Evolutionary conservation across 2,329 filamentous ascomycete genomes (phyloP).

Genomic region (Eurotiales sp.): DNA sequence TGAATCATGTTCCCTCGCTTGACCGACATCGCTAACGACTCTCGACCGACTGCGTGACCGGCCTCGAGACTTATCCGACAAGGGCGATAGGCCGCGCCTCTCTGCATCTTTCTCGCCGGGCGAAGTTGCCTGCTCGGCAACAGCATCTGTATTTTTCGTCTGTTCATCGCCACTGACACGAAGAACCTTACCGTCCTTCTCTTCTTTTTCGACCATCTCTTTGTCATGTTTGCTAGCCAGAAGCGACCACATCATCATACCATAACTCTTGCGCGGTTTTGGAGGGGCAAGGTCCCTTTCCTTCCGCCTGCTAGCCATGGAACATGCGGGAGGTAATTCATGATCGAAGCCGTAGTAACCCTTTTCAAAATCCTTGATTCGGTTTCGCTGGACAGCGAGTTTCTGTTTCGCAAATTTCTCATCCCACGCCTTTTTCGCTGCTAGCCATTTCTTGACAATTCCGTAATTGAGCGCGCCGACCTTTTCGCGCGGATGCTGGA

Average conservation of each 20-base stretch:
- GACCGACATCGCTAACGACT: slow-evolving; percentile 22
- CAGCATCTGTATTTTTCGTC: slow-evolving; percentile 19
- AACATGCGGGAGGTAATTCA: slow-evolving; percentile 78
- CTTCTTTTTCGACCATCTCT: slow-evolving; percentile 53
- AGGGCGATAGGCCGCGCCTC: not conserved
- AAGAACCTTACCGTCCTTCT: slow-evolving; percentile 19
- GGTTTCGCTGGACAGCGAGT: slow-evolving; percentile 67
- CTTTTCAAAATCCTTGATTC: slow-evolving; percentile 66
- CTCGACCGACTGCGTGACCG: slow-evolving; percentile 14
- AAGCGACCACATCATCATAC: slow-evolving; percentile 75
- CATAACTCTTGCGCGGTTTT: slow-evolving; percentile 59
- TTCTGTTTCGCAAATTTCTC: slow-evolving; percentile 66
- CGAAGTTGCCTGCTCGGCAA: not conserved
- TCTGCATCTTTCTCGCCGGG: too few species aligned
- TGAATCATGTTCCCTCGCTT: slow-evolving; percentile 18
- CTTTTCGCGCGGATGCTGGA: slow-evolving; percentile 61
- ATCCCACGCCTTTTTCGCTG: slow-evolving; percentile 69
- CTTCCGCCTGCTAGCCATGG: slow-evolving; percentile 66
- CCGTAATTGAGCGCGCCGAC: slow-evolving; percentile 77
- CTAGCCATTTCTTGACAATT: slow-evolving; percentile 80
- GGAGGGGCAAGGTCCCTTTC: slow-evolving; percentile 29
- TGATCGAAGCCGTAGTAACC: slow-evolving; percentile 71
- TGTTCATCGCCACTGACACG: slow-evolving; percentile 23
- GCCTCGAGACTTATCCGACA: not conserved
- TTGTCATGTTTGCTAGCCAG: slow-evolving; percentile 91